phyloP scores from a whole-genome alignment of 306 rosid species.

The Lupinus albus region DNA sequence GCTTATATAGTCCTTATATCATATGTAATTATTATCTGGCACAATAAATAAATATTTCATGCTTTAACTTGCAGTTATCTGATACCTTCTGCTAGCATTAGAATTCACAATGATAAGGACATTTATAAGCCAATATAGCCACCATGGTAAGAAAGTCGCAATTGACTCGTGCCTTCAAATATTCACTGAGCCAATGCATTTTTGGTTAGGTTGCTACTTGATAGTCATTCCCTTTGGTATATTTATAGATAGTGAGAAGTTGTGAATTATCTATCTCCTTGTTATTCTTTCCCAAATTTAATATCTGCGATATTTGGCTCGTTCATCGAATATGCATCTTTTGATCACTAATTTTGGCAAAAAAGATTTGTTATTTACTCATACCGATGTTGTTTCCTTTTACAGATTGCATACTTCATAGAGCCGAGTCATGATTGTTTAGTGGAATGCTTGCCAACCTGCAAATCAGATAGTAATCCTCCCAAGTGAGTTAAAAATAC shows the following conservation, averaged over 20 bases:
- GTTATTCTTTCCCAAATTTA: slow-evolving; percentile 4
- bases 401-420: slow-evolving; percentile 80
- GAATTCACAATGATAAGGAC: not conserved
- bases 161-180: not conserved
- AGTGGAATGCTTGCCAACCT: slow-evolving; percentile 85
- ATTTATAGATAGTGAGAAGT: not conserved
- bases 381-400: slow-evolving; percentile 29
- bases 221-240: no score
- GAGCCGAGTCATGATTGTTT: slow-evolving; percentile 86
- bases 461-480: slow-evolving; percentile 79
- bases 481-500: slow-evolving; percentile 67
- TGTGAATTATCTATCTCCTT: not conserved
- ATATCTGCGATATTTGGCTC: not conserved
- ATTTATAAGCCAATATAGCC: not conserved
- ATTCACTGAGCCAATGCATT: not conserved
- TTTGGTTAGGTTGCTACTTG: not conserved
- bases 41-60: slow-evolving; percentile 16
- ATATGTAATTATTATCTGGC: slow-evolving; percentile 4
- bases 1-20: not conserved
- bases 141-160: not conserved
- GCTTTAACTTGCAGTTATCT: not conserved
- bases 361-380: slow-evolving; percentile 9
- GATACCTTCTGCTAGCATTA: slow-evolving; percentile 6
- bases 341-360: slow-evolving; percentile 12
- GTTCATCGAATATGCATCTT: slow-evolving; percentile 7